phyloP scores from a whole-genome alignment of 805 yeast genomes.

The Dipodascus geniculatus region DNA sequence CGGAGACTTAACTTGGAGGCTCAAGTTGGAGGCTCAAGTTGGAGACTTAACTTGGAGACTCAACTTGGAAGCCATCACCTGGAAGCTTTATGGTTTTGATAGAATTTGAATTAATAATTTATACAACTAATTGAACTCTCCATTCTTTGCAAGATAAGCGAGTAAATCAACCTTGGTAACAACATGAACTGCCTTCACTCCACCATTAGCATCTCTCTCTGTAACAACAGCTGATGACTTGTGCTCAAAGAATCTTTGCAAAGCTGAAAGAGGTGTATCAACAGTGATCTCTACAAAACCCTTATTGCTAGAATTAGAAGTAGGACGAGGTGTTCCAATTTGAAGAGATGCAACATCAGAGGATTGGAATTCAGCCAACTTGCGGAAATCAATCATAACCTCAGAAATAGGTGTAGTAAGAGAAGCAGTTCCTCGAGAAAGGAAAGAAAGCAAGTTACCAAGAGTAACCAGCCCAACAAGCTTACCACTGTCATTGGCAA shows the following conservation, averaged over 20 bases:
- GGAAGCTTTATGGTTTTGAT: too few species aligned
- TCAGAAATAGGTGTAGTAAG: conserved; percentile 43
- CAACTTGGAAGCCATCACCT: too few species aligned
- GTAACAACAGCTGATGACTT: conserved; percentile 78
- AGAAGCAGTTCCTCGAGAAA: conserved; percentile 50
- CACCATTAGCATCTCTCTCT: conserved; percentile 31
- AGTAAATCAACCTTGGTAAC: conserved; percentile 82
- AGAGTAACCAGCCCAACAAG: conserved; percentile 68
- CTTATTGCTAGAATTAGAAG: conserved; percentile 48
- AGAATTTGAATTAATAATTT: too few species aligned
- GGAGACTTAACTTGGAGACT: too few species aligned
- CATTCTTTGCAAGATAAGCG: conserved; percentile 29
- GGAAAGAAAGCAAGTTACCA: conserved; percentile 54
- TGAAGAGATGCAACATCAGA: conserved; percentile 7
- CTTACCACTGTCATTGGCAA: conserved; percentile 43
- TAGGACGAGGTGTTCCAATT: conserved; percentile 15
- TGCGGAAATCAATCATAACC: conserved; percentile 65
- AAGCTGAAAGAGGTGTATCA: conserved; percentile 51
- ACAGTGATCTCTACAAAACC: conserved; percentile 55
- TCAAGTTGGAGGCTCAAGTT: too few species aligned
- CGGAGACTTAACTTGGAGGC: too few species aligned
- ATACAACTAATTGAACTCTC: conserved; percentile 4
- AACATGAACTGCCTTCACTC: conserved; percentile 63
- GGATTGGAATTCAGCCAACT: conserved; percentile 42
- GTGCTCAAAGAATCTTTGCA: conserved; percentile 72